Evolutionary conservation across 345 rosid genomes (phyloP).

Genomic region (Turritis glabra): DNA sequence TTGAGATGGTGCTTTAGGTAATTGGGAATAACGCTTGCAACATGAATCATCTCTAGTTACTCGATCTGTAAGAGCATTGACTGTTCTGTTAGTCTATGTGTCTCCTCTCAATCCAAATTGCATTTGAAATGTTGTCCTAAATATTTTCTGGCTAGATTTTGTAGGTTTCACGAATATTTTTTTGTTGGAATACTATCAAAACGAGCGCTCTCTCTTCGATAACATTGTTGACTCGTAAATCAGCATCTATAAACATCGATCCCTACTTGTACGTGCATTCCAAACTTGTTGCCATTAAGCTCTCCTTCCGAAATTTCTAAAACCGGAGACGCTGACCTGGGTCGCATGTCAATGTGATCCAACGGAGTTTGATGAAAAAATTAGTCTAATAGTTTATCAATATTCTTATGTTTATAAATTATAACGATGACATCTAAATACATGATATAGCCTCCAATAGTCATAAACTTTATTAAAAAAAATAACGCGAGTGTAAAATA

Average conservation of each 20-base stretch:
- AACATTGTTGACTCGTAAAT: background rate
- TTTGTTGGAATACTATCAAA: background rate
- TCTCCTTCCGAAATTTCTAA: background rate
- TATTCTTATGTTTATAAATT: background rate
- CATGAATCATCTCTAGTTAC: too few relatives aligned
- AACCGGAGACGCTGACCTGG: background rate
- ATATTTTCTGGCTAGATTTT: background rate
- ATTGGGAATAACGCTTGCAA: background rate
- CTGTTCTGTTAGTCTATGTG: background rate
- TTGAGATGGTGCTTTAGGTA: background rate
- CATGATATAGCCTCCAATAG: too few relatives aligned
- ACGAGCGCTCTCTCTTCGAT: background rate
- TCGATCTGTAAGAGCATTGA: background rate
- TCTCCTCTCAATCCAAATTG: background rate
- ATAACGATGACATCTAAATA: too few relatives aligned
- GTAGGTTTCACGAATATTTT: background rate
- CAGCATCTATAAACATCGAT: background rate
- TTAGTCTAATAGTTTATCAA: too few relatives aligned
- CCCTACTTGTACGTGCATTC: background rate
- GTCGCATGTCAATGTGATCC: background rate
- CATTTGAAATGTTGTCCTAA: too few relatives aligned
- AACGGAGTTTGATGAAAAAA: background rate
- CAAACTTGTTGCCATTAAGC: background rate
- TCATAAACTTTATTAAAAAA: too few relatives aligned
- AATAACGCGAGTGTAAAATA: too few relatives aligned